These are phyloP conservation scores for Chloropicon primus DNA, from an alignment of 139 green algal species.

Conservation along the genomic window DNA sequence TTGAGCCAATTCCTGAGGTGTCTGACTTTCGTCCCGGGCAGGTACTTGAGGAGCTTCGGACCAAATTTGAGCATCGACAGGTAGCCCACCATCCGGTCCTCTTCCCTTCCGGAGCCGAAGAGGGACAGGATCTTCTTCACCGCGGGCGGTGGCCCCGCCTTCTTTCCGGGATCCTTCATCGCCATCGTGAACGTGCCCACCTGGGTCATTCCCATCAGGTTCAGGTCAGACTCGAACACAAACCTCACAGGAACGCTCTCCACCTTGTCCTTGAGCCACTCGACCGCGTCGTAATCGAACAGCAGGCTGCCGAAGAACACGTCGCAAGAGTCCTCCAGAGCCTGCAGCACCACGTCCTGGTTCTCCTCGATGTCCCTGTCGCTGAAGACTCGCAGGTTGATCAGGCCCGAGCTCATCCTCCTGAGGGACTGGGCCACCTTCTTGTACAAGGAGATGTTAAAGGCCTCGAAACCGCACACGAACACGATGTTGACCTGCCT, in stretches of 20 bases:
- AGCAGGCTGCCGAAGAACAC: constrained; percentile 86
- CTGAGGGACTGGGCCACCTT: constrained; percentile 31
- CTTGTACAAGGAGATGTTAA: constrained; percentile 87
- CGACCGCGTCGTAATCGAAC: constrained; percentile 91
- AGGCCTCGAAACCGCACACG: constrained; percentile 91
- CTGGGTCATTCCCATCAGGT: constrained; percentile 84
- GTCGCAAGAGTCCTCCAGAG: constrained; percentile 65
- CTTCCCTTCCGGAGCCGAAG: constrained; percentile 49
- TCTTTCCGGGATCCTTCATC: constrained; percentile 33
- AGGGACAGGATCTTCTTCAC: constrained; percentile 70
- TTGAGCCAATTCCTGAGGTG: constrained; percentile 92
- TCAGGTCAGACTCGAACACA: constrained; percentile 89
- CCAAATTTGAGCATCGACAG: constrained; percentile 75
- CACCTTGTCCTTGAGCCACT: constrained; percentile 71
- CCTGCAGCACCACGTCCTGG: constrained; percentile 49
- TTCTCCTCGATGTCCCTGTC: constrained; percentile 67
- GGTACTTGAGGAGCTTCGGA: constrained; percentile 87
- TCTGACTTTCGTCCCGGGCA: constrained; percentile 74
- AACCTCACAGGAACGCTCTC: constrained; percentile 59
- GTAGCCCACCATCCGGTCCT: constrained; percentile 88
- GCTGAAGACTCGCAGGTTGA: constrained; percentile 66
- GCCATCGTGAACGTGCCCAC: constrained; percentile 63
- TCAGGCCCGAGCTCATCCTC: constrained; percentile 21
- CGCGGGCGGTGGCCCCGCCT: constrained; percentile 65
- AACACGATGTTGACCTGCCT: constrained; percentile 57